Base-by-base conservation (phyloP, 1,139 yeast species). In the Yamadazyma epiphylla region DNA sequence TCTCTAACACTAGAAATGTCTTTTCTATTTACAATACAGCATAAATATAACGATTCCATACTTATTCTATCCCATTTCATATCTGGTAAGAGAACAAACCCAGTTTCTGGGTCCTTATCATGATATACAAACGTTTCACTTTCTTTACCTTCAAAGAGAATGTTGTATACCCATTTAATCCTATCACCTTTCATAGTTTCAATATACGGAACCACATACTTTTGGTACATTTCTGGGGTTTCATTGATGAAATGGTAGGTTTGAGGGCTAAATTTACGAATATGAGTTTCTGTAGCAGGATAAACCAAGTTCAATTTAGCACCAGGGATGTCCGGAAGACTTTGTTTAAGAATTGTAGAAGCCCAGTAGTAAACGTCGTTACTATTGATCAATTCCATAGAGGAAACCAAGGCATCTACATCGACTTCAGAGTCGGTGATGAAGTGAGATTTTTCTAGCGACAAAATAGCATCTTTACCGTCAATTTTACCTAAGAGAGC, bases 291-390 rank as follows among this genome's bases (percentile, higher is more conserved):
- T 0, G 96, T 82, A 1, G 98, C 97, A 1, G 99, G 99, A 52
- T 76, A 87, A 13, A 91, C 80, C 37, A 91, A 43, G 45, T 82
- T 87, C 35, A 86, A 50, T 49, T 89, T 89, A 9, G 82, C 81
- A 0, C 79, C 71, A 0, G 95, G 88, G 1, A 43, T 39, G 0
- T 62, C 63, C 1, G 45, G 39, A 15, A 80, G 42, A 28, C 64
- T 60, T 44, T 80, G 85, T 4, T 47, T 44, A 25, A 81, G 43
- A 0, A 70, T 56, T 0, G 76, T 76, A 25, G 73, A 55, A 5
- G 87, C 84, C 96, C 97, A 89, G 40, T 70, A 72, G 49, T 89
- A 91, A 1, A 89, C 78, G 46, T 88, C 96, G 51, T 91, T 91
- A 23, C 63, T 57, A 19, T 86, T 82, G 22, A 82, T 67, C 20